Evolutionary conservation across 73 alveolate species (phyloP).

Genomic region (Tetrahymena elliotti): DNA sequence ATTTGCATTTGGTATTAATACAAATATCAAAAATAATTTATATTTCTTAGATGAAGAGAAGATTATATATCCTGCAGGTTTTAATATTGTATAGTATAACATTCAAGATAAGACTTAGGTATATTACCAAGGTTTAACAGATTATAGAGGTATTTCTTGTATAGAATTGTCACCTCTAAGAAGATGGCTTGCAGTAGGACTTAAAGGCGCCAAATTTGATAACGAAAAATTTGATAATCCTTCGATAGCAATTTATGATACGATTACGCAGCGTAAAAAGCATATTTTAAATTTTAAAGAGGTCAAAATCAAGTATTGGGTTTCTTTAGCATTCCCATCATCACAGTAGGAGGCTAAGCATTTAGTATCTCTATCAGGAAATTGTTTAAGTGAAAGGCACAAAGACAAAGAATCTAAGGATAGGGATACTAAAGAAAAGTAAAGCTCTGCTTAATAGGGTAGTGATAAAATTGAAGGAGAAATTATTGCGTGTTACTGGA

Average conservation of each 20-base stretch:
- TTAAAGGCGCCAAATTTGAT: slow-evolving; percentile 28
- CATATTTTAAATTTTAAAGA: slow-evolving; percentile 17
- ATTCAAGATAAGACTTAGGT: slow-evolving; percentile 19
- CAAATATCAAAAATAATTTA: slow-evolving; percentile 53
- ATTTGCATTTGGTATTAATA: slow-evolving; percentile 73
- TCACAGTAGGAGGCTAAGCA: slow-evolving; percentile 22
- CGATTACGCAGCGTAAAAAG: slow-evolving; percentile 31
- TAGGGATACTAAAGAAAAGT: background rate
- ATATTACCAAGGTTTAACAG: slow-evolving; percentile 26
- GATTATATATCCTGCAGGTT: slow-evolving; percentile 90
- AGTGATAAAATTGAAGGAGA: background rate
- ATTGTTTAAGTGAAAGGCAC: background rate
- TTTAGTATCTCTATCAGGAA: slow-evolving; percentile 22
- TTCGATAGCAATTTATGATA: slow-evolving; percentile 27
- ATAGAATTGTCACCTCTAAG: slow-evolving; percentile 28
- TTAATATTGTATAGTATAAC: slow-evolving; percentile 63
- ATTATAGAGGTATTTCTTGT: slow-evolving; percentile 37
- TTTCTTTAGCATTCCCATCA: slow-evolving; percentile 39
- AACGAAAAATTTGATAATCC: slow-evolving; percentile 2
- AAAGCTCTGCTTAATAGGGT: background rate
- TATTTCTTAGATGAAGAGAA: slow-evolving; percentile 76
- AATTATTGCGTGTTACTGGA: background rate
- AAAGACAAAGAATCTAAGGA: background rate
- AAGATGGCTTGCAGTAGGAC: slow-evolving; percentile 39
- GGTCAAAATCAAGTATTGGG: slow-evolving; percentile 28